A percentile compares a stretch with the other conserved stretches of the same genome.
Evolutionary conservation across 75 land plant species (phyloP).

Genomic region (Picea glauca): DNA sequence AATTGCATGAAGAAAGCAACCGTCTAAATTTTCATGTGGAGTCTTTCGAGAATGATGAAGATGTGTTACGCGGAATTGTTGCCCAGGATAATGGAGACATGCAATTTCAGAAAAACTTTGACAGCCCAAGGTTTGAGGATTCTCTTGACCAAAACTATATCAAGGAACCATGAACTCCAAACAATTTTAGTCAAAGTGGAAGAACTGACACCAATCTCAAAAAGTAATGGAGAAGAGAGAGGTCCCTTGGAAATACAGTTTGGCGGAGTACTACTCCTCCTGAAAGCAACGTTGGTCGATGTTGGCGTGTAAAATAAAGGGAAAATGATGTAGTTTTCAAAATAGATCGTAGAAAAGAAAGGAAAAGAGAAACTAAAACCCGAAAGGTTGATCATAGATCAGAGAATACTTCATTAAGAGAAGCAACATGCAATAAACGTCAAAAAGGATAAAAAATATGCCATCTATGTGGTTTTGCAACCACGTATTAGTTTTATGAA

Average conservation of each 20-base stretch:
- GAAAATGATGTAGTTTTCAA: constrained; percentile 63
- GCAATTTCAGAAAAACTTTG: too few species aligned
- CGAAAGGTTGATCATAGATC: constrained; percentile 48
- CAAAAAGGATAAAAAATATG: neutral
- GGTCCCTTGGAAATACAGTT: constrained; percentile 68
- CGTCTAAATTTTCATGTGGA: too few species aligned
- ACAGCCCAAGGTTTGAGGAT: too few species aligned
- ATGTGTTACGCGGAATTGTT: too few species aligned
- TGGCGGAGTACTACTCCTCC: constrained; percentile 52
- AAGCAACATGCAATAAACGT: constrained; percentile 38
- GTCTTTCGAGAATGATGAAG: too few species aligned
- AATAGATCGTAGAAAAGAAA: too few species aligned
- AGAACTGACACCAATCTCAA: constrained; percentile 43
- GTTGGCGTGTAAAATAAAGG: constrained; percentile 97
- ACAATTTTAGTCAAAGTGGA: constrained; percentile 21
- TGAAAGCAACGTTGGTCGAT: constrained; percentile 55
- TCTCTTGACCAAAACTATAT: too few species aligned
- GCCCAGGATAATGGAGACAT: too few species aligned
- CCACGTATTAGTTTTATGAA: too few species aligned
- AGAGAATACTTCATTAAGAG: constrained; percentile 41
- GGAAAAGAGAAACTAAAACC: constrained; percentile 29
- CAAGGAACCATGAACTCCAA: constrained; percentile 48
- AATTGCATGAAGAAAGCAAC: too few species aligned
- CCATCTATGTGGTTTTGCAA: too few species aligned
- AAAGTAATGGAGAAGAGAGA: constrained; percentile 62